Base-by-base conservation (phyloP, 1,284 basidiomycete genomes). In the Tetrapyrgos nigripes region DNA sequence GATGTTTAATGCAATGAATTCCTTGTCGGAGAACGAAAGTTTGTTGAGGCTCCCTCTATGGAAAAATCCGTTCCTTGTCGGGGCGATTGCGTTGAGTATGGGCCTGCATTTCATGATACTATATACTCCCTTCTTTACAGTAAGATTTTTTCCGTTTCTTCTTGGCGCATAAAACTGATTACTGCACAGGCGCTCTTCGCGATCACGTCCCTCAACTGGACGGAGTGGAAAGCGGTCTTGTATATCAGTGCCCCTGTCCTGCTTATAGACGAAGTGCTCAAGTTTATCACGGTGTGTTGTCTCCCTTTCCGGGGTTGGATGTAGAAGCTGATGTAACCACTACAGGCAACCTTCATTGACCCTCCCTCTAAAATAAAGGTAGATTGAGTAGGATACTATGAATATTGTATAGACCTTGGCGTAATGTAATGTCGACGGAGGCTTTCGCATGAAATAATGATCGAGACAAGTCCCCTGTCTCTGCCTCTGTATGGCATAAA, bases 1-100 rank as follows among this genome's bases (percentile, higher is more conserved):
- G 78, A 99, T 99, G 97, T 96, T 98, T 80, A 99, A 99, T 79
- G 97, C 97, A 21, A 95, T 97, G 88, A 98, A 98, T 76, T 98
- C 96, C 55, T 82, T 99, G 35, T 96, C 93, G n/a, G 97, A 99
- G 78, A 97, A 97, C 73, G 97, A 98, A 79, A 94, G 91, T 63
- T 76, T 99, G 63, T 76, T 99, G 50, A 85, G 85, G 21, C 81
- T 98, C 47, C 96, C 97, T 1, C 76, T 97, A 17, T 97, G 96
- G 95, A 91, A 89, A 73, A 99, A 99, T 73, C 88, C 87, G 56
- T 97, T 91, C 83, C 86, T 99, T 23, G 92, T 96, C 50, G 92
- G 74, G 19, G 93, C 94, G 14, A 95, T 98, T 69, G 76, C 88
- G 23, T 79, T 99, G 53, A 94, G 91, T 71, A 97, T 99, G 94